Evolutionary conservation across 768 basidiomycete genomes (phyloP).

Genomic region (Cystofilobasidium bisporidii): DNA sequence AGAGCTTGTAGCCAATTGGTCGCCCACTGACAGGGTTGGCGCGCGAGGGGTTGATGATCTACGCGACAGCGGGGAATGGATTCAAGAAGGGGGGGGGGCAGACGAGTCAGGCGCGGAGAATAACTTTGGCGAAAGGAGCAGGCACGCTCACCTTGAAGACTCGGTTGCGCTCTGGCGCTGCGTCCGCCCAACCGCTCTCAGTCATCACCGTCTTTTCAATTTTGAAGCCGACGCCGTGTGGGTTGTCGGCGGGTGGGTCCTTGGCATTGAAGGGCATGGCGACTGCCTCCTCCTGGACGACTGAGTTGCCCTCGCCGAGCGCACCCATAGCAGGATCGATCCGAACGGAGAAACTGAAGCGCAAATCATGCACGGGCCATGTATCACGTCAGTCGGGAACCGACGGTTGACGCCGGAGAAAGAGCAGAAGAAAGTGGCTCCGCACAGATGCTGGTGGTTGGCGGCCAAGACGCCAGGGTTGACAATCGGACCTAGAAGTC

Average conservation of each 20-base stretch:
- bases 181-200: constrained; percentile 33
- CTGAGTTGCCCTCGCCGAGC: constrained; percentile 12
- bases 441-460: constrained; percentile 18
- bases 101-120: too few species aligned
- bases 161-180: constrained; percentile 31
- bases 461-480: constrained; percentile 29
- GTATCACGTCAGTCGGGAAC: too few species aligned
- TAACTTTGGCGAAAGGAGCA: too few species aligned
- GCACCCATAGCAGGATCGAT: constrained; percentile 27
- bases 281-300: constrained; percentile 35
- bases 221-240: constrained; percentile 30
- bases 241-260: constrained; percentile 20
- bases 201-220: constrained; percentile 31
- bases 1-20: constrained; percentile 35
- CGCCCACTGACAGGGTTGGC: constrained; percentile 32
- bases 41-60: constrained; percentile 33
- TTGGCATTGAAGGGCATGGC: constrained; percentile 24
- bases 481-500: too few species aligned
- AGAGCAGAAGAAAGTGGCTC: too few species aligned
- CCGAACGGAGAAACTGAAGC: constrained; percentile 24
- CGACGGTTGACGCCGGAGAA: too few species aligned
- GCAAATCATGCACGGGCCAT: too few species aligned
- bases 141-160: constrained; percentile 24
- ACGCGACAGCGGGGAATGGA: constrained; percentile 8
- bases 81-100: too few species aligned